Evolutionary conservation across 2,329 filamentous ascomycete species (phyloP), one percentile per base, ranked within the genome.

Genomic region (Cladophialophora exuberans): DNA sequence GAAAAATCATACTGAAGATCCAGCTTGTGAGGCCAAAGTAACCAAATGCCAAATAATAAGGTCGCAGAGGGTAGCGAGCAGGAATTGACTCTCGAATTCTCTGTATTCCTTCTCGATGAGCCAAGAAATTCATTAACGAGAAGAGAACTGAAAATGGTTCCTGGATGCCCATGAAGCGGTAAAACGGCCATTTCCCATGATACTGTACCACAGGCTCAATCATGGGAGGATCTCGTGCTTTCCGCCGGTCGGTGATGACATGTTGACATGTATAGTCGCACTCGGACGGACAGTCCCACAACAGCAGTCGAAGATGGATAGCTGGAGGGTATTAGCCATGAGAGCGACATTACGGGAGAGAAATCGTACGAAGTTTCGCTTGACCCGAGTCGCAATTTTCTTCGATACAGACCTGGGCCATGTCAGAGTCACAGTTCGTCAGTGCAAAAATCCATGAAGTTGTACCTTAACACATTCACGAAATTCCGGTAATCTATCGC

Each of bases 201-300:
- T 92, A 99, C 75, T 99, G 94, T 53, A 93, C 86, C 45, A 97
- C 73, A 9, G 85, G 82, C 25, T 84, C 72, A 60, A 83, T 75
- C 76, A 85, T 85, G 1, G 83, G 83, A 28, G 83, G 82, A 57
- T 84, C 81, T 60, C 82, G 77, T 22, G 82, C 76, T 62, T 91
- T 74, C 61, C 93, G 90, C 55, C 76, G 75, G 64, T 83, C 74
- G 53, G 94, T 97, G 57, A 95, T 81, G 70, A 96, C 87, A 79
- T 96, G 93, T 72, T 99, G 94, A 79, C 94, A 99, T 58, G 89
- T 87, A 78, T 99, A 96, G 79, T 99, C 92, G 84, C 94, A 99
- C 82, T 99, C 93, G 69, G 88, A 81, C 59, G 88, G 83, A 76
- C 94, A 99, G 70, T 85, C 85, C 94, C 94, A 99, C 71, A 97